These are phyloP conservation scores for Cutaneotrichosporon sp. DNA, from an alignment of 1,284 basidiomycete species.

Conservation along the genomic window DNA sequence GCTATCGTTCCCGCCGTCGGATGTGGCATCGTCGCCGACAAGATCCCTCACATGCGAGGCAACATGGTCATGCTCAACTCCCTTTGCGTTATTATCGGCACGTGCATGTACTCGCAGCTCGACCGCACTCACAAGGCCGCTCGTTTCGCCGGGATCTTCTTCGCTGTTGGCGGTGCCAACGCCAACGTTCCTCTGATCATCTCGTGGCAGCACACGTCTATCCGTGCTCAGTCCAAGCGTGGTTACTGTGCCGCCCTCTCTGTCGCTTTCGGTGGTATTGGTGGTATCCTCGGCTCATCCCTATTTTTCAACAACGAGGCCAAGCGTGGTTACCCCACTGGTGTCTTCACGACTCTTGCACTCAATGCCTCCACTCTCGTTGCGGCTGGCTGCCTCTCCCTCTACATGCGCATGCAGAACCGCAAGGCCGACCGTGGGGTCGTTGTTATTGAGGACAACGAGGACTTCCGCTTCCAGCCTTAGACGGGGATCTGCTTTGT, in stretches of 20 bases:
- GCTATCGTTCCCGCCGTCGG: conserved; percentile 42
- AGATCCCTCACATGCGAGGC: conserved; percentile 1
- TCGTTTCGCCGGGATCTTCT: conserved; percentile 41
- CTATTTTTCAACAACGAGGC: conserved; percentile 31
- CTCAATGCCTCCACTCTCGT: conserved; percentile 27
- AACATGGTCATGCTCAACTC: conserved; percentile 14
- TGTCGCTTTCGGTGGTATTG: conserved; percentile 49
- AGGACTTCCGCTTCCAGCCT: conserved; percentile 13
- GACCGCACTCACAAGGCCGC: conserved; percentile 1
- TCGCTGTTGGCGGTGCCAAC: conserved; percentile 43
- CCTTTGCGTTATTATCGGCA: conserved; percentile 10
- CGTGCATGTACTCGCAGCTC: conserved; percentile 17
- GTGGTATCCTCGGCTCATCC: conserved; percentile 49
- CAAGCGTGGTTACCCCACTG: conserved; percentile 23
- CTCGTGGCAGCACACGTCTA: conserved; percentile 46
- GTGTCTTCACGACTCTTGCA: conserved; percentile 26
- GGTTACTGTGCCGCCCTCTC: conserved; percentile 45
- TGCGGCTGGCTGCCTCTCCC: conserved; percentile 16
- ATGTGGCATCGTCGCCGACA: conserved; percentile 44
- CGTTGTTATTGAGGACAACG: conserved; percentile 8
- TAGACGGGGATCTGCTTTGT: too few relatives aligned
- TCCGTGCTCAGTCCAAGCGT: conserved; percentile 47
- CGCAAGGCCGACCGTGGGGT: conserved; percentile 6
- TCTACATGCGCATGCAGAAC: conserved; percentile 16
- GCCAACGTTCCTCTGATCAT: conserved; percentile 37